Percentiles rank a stretch among this genome's conserved stretches.
Evolutionary conservation across 192 early-diverging fungal species (phyloP).

Genomic region (Coemansia sp.): DNA sequence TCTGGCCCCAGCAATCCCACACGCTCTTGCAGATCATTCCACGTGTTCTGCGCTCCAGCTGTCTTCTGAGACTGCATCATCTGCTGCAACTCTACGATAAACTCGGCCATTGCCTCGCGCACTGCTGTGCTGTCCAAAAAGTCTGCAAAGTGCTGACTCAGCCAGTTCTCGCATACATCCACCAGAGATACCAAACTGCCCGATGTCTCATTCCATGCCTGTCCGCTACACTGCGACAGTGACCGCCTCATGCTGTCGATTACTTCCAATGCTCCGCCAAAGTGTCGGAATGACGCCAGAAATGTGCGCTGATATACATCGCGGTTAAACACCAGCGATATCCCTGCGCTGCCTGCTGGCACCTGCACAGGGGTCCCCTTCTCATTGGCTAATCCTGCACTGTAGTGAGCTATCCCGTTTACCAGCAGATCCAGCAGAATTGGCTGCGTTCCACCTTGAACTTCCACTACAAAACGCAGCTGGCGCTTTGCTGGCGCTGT

Average conservation of each 20-base stretch:
- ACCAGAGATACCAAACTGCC: slow-evolving; percentile 44
- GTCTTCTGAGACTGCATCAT: slow-evolving; percentile 4
- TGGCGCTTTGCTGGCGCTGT: not conserved
- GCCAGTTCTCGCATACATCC: slow-evolving; percentile 63
- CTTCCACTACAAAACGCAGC: slow-evolving; percentile 53
- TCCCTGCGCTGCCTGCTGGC: slow-evolving; percentile 16
- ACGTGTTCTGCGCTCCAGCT: slow-evolving; percentile 10
- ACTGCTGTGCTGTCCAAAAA: slow-evolving; percentile 62
- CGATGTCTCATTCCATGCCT: slow-evolving; percentile 35
- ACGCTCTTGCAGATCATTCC: slow-evolving; percentile 16
- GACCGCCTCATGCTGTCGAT: slow-evolving; percentile 36
- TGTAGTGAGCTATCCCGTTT: slow-evolving; percentile 55
- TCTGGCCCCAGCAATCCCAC: slow-evolving; percentile 23
- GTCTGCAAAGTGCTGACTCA: slow-evolving; percentile 58
- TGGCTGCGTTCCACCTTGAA: slow-evolving; percentile 63
- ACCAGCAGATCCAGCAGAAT: slow-evolving; percentile 59
- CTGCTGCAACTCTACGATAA: slow-evolving; percentile 20
- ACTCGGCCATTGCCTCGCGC: slow-evolving; percentile 52
- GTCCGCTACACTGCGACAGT: slow-evolving; percentile 9
- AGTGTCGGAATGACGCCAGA: slow-evolving; percentile 66
- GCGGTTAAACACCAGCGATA: slow-evolving; percentile 47
- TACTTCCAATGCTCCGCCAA: slow-evolving; percentile 54
- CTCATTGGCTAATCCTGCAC: slow-evolving; percentile 42
- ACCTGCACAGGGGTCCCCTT: slow-evolving; percentile 45
- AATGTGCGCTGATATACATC: slow-evolving; percentile 56